Evolutionary conservation across 371 early-diverging fungal genomes (phyloP).

Genomic region (Apophysomyces sp.): DNA sequence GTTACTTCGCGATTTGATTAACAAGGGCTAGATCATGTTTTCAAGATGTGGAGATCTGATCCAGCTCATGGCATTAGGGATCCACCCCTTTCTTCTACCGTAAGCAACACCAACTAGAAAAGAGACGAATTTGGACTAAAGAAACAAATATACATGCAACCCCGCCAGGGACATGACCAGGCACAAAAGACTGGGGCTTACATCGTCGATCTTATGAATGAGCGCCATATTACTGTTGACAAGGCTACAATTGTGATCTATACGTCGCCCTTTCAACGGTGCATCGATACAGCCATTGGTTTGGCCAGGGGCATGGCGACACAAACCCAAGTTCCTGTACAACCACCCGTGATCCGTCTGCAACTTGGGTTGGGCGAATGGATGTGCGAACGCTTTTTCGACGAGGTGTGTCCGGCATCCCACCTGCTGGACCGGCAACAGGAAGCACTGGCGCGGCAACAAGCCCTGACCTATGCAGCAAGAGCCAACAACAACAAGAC

Average conservation of each 20-base stretch:
- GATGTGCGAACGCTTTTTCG: conserved; percentile 46
- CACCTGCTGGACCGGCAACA: conserved; percentile 30
- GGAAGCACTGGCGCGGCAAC: conserved; percentile 35
- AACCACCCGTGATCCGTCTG: conserved; percentile 24
- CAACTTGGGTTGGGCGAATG: conserved; percentile 47
- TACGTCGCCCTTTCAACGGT: conserved; percentile 49
- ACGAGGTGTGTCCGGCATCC: conserved; percentile 31
- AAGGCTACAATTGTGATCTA: conserved; percentile 29
- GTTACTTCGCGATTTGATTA: neutral
- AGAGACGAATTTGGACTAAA: neutral
- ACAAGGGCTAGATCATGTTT: conserved; percentile 27
- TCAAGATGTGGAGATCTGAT: conserved; percentile 42
- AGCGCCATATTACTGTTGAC: conserved; percentile 18
- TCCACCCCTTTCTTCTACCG: conserved; percentile 35
- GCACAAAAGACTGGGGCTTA: conserved; percentile 29
- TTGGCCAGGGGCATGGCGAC: conserved; percentile 25
- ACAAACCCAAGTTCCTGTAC: neutral
- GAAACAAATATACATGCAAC: neutral
- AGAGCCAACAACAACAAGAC: conserved; percentile 7
- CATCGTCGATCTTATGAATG: conserved; percentile 17
- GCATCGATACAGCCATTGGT: conserved; percentile 42
- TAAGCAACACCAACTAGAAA: neutral
- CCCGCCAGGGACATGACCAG: conserved; percentile 27
- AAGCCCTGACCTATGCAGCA: conserved; percentile 27
- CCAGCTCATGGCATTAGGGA: conserved; percentile 41